These are phyloP conservation scores for Umbelopsis sp. DNA, from an alignment of 192 early-diverging fungal genomes.

Conservation along the genomic window DNA sequence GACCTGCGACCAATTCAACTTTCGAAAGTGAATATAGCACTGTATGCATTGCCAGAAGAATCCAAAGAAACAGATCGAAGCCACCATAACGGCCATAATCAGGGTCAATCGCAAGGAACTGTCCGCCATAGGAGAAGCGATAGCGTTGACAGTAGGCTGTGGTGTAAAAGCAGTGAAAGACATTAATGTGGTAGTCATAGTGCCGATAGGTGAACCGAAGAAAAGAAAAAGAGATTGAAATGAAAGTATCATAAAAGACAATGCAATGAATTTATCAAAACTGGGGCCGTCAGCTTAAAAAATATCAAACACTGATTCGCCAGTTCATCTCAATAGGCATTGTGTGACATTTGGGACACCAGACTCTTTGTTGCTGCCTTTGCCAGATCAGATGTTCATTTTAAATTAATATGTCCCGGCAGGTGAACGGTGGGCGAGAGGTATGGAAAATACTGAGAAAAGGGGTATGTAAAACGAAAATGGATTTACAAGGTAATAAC, in stretches of 20 bases:
- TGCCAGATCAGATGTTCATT: not conserved
- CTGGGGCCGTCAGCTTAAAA: not conserved
- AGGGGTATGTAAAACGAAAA: too few species aligned
- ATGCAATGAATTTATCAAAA: not conserved
- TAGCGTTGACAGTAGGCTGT: not conserved
- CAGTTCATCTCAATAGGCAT: slow-evolving; percentile 2
- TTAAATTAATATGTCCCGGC: not conserved
- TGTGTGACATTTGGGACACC: slow-evolving; percentile 2
- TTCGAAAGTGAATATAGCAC: not conserved
- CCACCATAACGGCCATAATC: not conserved
- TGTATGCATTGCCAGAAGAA: slow-evolving; percentile 6
- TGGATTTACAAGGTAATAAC: too few species aligned
- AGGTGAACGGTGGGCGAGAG: too few species aligned
- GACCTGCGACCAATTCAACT: not conserved
- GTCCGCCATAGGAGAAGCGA: not conserved
- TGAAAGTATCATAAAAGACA: not conserved
- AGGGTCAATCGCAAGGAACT: not conserved
- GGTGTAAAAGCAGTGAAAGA: not conserved
- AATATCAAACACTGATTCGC: not conserved
- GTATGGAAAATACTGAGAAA: too few species aligned
- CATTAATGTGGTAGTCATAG: not conserved
- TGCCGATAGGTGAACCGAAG: too few species aligned
- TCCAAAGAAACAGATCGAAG: not conserved
- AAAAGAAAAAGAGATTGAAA: not conserved
- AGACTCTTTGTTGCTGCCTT: not conserved